Evolutionary conservation across 2,329 filamentous ascomycete species (phyloP), one percentile per base, ranked within the genome.

Genomic region (Pseudogymnoascus pannorum): DNA sequence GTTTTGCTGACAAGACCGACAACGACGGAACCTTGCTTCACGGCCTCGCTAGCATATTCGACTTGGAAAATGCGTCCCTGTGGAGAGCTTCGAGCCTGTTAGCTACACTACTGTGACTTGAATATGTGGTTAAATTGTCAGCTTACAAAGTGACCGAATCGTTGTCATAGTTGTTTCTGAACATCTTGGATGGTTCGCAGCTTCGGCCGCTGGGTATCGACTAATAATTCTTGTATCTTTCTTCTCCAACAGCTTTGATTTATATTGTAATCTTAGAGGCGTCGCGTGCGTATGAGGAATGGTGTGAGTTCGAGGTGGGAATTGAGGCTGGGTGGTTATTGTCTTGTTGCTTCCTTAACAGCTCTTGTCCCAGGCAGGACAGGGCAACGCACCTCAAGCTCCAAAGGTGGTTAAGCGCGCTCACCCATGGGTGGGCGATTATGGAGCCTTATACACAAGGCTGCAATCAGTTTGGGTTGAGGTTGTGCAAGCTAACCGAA

Each of bases 81-180:
- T 66, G 94, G 94, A 71, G 94, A 99, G 86, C 92, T 97, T 72
- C 62, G 57, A 61, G 64, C 65, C 62, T 63, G 62, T 72, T 71
- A 68, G 69, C 63, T 61, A 61, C 48, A 31, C 16, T 20, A 16
- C 2, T n/a, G 12, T 16, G 26, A 38, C 31, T 24, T 58, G 35
- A 35, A 35, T 59, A 48, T 6, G 24, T 29, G 14, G 33, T 42
- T 36, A 26, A 22, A 9, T 60, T 59, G 24, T 36, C 38, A 73
- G 78, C 87, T 79, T 83, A 96, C 92, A 97, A 99, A 79, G 94
- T 99, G 79, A 97, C 92, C 66, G 93, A 96, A 79, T 99, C 94
- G 86, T 99, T 99, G 81, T 99, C 94, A 84, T 99, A 99, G 79
- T 97, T 97, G 84, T 99, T 99, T 79, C 94, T 86, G 81, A 99